phyloP scores from a whole-genome alignment of 2,329 filamentous ascomycete genomes.

The Curvularia lunata region DNA sequence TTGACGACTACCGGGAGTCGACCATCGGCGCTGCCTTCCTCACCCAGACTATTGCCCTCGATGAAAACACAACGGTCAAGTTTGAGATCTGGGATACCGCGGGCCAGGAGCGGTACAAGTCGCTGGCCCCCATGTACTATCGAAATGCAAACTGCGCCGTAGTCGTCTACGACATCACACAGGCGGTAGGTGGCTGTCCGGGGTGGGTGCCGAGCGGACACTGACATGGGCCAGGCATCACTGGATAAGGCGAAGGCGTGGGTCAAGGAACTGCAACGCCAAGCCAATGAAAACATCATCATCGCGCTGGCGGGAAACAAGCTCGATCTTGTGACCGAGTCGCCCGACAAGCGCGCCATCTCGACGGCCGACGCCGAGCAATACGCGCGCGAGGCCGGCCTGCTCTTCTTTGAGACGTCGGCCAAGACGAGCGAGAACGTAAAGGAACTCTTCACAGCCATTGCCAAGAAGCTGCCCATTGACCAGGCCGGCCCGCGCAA shows the following conservation, averaged over 20 bases:
- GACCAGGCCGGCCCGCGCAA: slow-evolving; percentile 95
- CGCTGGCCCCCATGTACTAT: slow-evolving; percentile 99
- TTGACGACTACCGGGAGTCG: slow-evolving; percentile 96
- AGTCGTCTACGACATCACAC: slow-evolving; percentile 98
- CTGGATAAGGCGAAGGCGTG: slow-evolving; percentile 99
- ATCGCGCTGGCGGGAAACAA: slow-evolving; percentile 96
- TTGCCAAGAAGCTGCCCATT: slow-evolving; percentile 95
- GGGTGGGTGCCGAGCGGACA: slow-evolving; percentile 12
- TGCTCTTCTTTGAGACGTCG: slow-evolving; percentile 98
- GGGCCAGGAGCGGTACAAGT: slow-evolving; percentile 98
- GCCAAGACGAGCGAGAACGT: slow-evolving; percentile 98
- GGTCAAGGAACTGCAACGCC: slow-evolving; percentile 98
- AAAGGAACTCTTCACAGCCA: slow-evolving; percentile 92
- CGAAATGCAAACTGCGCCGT: slow-evolving; percentile 99
- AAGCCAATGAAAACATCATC: slow-evolving; percentile 99
- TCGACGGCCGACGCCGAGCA: slow-evolving; percentile 88
- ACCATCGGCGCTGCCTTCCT: slow-evolving; percentile 98
- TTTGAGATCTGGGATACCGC: slow-evolving; percentile 97
- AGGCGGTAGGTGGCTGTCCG: slow-evolving; percentile 74
- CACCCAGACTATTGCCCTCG: slow-evolving; percentile 97
- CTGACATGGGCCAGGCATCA: slow-evolving; percentile 70
- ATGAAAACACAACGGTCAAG: slow-evolving; percentile 98
- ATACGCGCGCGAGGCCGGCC: slow-evolving; percentile 89
- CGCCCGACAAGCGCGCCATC: slow-evolving; percentile 95
- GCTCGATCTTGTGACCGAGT: slow-evolving; percentile 91